Evolutionary conservation across 352 stramenopile species (phyloP).

Genomic region (Globisporangium iwayamae): DNA sequence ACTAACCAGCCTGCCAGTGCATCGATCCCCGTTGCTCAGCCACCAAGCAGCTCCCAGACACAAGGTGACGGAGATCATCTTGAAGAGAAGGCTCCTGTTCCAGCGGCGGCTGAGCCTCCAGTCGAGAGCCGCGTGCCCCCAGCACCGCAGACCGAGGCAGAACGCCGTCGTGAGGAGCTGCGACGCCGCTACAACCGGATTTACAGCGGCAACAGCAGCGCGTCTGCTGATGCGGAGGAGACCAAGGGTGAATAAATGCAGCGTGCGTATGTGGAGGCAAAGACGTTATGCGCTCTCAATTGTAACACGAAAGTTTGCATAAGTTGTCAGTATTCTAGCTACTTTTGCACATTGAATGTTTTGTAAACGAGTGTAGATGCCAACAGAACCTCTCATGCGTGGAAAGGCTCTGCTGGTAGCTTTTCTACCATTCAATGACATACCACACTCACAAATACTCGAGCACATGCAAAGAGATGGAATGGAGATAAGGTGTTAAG

Average conservation of each 20-base stretch:
- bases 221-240: slow-evolving; percentile 19
- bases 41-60: neutral
- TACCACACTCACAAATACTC: too few species aligned
- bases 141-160: slow-evolving; percentile 37
- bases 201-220: slow-evolving; percentile 28
- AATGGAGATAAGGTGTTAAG: neutral
- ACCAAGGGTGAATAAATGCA: slow-evolving; percentile 28
- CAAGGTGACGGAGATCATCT: slow-evolving; percentile 21
- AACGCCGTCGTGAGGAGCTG: slow-evolving; percentile 50
- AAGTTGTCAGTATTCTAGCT: neutral
- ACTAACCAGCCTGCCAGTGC: neutral
- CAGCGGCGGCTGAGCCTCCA: slow-evolving; percentile 9
- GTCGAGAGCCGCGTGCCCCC: slow-evolving; percentile 36
- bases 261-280: neutral
- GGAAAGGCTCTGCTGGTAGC: too few species aligned
- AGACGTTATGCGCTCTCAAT: neutral
- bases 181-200: slow-evolving; percentile 54
- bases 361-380: too few species aligned
- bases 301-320: neutral
- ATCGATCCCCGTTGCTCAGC: slow-evolving; percentile 3
- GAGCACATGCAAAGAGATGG: neutral
- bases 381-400: too few species aligned
- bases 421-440: too few species aligned
- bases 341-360: too few species aligned
- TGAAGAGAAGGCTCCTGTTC: slow-evolving; percentile 39